Evolutionary conservation across 2,329 filamentous ascomycete species (phyloP), one percentile per base, ranked within the genome.

Genomic region (Lecanosticta acicola): DNA sequence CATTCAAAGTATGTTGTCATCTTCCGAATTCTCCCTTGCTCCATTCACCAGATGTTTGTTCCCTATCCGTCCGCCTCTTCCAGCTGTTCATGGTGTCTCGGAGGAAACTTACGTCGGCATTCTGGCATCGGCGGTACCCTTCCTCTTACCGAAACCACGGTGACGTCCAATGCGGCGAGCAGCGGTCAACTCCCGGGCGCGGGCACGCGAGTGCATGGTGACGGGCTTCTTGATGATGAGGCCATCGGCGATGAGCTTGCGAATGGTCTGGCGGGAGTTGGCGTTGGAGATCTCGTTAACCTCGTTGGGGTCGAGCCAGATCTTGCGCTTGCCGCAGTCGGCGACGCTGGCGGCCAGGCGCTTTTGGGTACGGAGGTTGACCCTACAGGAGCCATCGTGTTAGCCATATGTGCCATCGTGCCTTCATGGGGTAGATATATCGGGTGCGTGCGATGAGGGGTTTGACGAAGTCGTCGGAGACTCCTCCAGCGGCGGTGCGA

Each of bases 211-310:
- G 87, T 98, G 93, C 88, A 96, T 95, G 71, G 91, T 96, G 70
- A 96, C 90, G 71, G 94, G 94, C 85, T 98, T 98, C 81, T 87
- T 87, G 83, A 98, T 98, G 79, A 98, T 98, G 74, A 98, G 87
- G 79, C 93, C 94, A 94, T 98, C 94, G 77, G 86, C 80, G 72
- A 97, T 84, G 76, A 98, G 87, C 83, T 98, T 98, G 81, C 94
- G 91, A 84, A 98, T 85, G 66, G 91, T 96, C 81, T 97, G 91
- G 71, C 93, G 91, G 69, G 91, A 97, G 87, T 98, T 98, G 85
- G 93, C 93, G 77, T 96, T 97, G 80, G 87, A 89, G 80, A 98
- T 98, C 79, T 98, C 93, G 81, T 78, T 93, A 78, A 90, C 83
- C 81, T 98, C 93, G 75, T 94, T 97, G 76, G 93, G 93, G 78